phyloP scores from a whole-genome alignment of 768 basidiomycete species.

The Boletus sp. region DNA sequence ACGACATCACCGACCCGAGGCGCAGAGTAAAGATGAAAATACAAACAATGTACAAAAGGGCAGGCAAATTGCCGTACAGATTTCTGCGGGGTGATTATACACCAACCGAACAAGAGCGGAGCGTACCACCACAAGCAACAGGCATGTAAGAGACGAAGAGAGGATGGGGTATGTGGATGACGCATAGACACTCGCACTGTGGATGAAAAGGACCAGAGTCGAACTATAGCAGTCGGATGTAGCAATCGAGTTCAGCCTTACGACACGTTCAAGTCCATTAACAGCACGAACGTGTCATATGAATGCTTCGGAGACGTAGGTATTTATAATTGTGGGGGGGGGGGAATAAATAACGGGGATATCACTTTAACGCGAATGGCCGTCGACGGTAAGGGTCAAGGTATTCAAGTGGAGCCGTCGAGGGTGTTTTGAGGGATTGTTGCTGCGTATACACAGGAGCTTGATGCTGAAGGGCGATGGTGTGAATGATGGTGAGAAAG shows the following conservation, averaged over 20 bases:
- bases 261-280: not conserved
- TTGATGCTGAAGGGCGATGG: not conserved
- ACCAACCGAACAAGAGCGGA: not conserved
- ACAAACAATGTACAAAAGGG: not conserved
- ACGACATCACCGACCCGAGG: too few relatives aligned
- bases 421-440: not conserved
- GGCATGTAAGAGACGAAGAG: too few relatives aligned
- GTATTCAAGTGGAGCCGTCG: too few relatives aligned
- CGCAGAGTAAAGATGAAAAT: too few relatives aligned
- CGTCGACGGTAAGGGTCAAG: not conserved
- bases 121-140: not conserved
- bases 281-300: not conserved
- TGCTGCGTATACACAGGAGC: not conserved
- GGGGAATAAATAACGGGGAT: not conserved
- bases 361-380: not conserved
- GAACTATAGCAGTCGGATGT: not conserved
- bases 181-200: not conserved
- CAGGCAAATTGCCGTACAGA: too few relatives aligned
- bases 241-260: not conserved
- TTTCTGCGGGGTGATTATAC: not conserved
- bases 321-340: not conserved
- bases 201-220: not conserved
- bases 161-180: conserved; percentile 1
- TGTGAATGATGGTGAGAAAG: not conserved
- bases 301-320: not conserved